A percentile compares a stretch with the other conserved stretches of the same genome.
Conservation (phyloP, 805 yeast genomes). For the Metschnikowia rubicola region DNA sequence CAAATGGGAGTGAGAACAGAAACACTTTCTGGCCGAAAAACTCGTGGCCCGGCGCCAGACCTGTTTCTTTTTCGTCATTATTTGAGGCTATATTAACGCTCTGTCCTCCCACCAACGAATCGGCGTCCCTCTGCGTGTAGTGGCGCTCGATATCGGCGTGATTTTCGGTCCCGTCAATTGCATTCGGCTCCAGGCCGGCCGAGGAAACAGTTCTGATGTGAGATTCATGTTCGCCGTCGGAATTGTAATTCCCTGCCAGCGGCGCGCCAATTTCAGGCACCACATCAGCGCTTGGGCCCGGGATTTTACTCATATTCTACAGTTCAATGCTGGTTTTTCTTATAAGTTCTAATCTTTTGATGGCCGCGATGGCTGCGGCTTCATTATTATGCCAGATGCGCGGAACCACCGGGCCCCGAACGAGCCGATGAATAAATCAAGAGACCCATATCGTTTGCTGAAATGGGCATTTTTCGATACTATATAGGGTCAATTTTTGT, state of each 20-base stretch:
- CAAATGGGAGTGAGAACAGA: conserved; percentile 59
- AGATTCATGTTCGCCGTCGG: neutral
- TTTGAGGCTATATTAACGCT: conserved; percentile 18
- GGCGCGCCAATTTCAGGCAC: conserved; percentile 1
- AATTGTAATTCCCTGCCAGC: neutral
- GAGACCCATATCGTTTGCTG: too few relatives aligned
- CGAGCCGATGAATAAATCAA: neutral
- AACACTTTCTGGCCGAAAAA: conserved; percentile 39
- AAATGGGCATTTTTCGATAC: too few relatives aligned
- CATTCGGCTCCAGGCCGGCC: too few relatives aligned
- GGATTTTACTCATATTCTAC: neutral
- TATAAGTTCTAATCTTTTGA: too few relatives aligned
- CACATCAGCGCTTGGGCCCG: neutral
- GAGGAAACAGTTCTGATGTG: too few relatives aligned
- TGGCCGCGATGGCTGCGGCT: neutral
- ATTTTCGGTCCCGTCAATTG: too few relatives aligned
- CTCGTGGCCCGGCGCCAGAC: conserved; percentile 1
- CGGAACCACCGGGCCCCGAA: neutral
- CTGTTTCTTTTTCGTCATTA: neutral
- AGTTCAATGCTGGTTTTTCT: too few relatives aligned
- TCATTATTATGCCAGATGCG: neutral
- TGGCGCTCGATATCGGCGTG: conserved; percentile 9
- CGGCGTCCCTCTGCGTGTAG: conserved; percentile 32
- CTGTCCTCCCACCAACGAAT: conserved; percentile 50
- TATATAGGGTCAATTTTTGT: too few relatives aligned